phyloP scores from a whole-genome alignment of 257 asterid genomes.

The Solanum pimpinellifolium region DNA sequence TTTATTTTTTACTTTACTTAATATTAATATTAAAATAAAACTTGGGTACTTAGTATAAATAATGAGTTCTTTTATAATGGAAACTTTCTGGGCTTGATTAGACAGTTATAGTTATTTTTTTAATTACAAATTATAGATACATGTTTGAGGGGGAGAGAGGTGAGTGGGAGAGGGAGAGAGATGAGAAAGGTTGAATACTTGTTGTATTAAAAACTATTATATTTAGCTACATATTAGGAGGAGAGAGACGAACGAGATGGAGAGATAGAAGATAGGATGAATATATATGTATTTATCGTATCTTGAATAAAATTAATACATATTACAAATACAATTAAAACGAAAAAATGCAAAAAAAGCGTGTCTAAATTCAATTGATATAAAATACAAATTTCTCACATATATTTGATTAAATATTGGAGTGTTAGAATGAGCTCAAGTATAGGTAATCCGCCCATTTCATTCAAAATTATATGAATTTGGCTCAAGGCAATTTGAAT shows the following conservation, averaged over 20 bases:
- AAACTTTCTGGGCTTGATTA: not conserved
- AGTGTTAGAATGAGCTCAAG: no score
- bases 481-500: no score
- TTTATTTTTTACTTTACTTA: no score
- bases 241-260: not conserved
- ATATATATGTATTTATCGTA: no score
- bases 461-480: no score
- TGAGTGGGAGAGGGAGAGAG: not conserved
- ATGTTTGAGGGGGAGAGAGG: not conserved
- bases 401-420: not conserved
- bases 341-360: not conserved
- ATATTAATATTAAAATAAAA: no score
- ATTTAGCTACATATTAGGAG: not conserved
- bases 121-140: no score
- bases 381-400: not conserved
- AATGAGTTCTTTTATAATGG: not conserved
- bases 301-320: no score
- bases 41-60: not conserved
- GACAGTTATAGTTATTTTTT: not conserved
- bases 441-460: no score
- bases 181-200: not conserved
- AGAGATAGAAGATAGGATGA: not conserved
- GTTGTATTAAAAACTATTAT: not conserved
- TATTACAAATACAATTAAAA: no score
- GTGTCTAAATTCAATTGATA: not conserved